Conservation (phyloP, 2,329 filamentous ascomycete species). For the Pseudocercospora fuligena region DNA sequence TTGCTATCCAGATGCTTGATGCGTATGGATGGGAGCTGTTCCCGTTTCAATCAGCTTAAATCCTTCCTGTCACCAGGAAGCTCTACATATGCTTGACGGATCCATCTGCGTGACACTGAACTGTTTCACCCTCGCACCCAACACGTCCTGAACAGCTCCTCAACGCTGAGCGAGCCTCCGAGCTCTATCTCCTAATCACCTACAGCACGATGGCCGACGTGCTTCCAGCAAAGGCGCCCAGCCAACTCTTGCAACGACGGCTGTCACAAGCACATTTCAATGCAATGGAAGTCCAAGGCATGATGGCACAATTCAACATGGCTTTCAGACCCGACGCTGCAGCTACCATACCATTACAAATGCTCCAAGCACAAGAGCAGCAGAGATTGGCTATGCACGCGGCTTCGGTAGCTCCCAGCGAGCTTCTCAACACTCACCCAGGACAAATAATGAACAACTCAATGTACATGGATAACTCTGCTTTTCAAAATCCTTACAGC, state of each 20-base stretch:
- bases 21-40: constrained; percentile 24
- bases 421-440: constrained; percentile 28
- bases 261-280: constrained; percentile 35
- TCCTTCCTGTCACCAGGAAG: background rate
- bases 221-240: constrained; percentile 24
- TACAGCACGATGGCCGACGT: constrained; percentile 30
- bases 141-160: background rate
- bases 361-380: constrained; percentile 27
- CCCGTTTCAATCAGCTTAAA: constrained; percentile 7
- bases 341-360: constrained; percentile 24
- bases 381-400: constrained; percentile 23
- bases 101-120: background rate
- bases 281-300: constrained; percentile 32
- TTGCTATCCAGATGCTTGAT: constrained; percentile 18
- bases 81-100: background rate
- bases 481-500: constrained; percentile 21
- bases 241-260: constrained; percentile 34
- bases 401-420: constrained; percentile 31
- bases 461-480: constrained; percentile 18
- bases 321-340: constrained; percentile 35
- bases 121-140: background rate
- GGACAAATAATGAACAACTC: constrained; percentile 18
- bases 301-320: constrained; percentile 39
- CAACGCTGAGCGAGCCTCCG: background rate
- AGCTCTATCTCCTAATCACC: background rate